These are phyloP conservation scores for Boletus albobrunnescens DNA, from an alignment of 1,284 basidiomycete genomes.

Conservation along the genomic window DNA sequence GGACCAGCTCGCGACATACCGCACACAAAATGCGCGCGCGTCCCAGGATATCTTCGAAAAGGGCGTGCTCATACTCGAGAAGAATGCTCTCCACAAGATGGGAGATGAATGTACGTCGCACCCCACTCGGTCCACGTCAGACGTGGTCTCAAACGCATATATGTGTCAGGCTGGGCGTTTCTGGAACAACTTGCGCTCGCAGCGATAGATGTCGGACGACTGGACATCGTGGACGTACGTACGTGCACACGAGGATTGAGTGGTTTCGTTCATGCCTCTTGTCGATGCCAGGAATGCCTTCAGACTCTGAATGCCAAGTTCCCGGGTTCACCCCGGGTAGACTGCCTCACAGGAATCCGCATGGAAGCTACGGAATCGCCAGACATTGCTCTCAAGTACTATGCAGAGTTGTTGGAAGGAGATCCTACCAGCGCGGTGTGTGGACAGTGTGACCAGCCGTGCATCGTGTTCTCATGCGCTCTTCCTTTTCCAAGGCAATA, in stretches of 20 bases:
- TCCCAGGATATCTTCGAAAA: constrained; percentile 71
- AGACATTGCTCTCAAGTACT: constrained; percentile 63
- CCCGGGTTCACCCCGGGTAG: constrained; percentile 78
- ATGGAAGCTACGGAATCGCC: constrained; percentile 74
- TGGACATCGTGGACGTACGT: constrained; percentile 82
- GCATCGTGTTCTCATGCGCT: constrained; percentile 2
- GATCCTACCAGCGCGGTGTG: constrained; percentile 79
- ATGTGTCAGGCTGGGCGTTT: constrained; percentile 77
- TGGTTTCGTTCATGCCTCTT: constrained; percentile 8
- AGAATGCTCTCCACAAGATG: constrained; percentile 43
- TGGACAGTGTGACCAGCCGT: constrained; percentile 8
- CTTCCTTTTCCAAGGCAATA: constrained; percentile 48
- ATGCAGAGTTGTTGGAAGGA: constrained; percentile 61
- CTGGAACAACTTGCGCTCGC: constrained; percentile 88
- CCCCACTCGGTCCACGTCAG: not conserved
- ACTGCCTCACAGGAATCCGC: constrained; percentile 80
- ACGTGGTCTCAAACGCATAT: not conserved
- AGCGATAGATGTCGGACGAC: constrained; percentile 76
- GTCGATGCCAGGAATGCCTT: constrained; percentile 59
- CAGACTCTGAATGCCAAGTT: constrained; percentile 68
- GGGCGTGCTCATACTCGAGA: constrained; percentile 56
- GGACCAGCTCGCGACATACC: constrained; percentile 65
- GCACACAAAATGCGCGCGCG: constrained; percentile 60
- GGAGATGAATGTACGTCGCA: constrained; percentile 55
- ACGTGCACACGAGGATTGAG: not conserved